Evolutionary conservation across 768 basidiomycete genomes (phyloP), one percentile per base, ranked within the genome.

Genomic region (Piloderma croceum): DNA sequence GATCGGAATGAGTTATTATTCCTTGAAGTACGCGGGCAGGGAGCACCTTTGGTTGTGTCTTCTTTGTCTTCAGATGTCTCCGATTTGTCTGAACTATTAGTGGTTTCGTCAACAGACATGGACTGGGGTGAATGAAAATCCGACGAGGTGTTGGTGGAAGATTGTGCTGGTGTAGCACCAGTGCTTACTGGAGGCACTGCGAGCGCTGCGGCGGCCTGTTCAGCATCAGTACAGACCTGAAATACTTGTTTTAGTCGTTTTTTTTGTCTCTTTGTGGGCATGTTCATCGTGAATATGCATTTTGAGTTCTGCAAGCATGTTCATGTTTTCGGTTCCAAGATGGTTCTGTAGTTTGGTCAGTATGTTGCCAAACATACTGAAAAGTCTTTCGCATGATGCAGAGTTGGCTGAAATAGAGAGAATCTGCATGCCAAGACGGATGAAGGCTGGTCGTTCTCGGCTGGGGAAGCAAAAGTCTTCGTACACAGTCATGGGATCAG

Each of bases 291-390:
- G 51, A 25, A 63, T 42, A 34, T 60, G 54, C 50, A 63, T 53
- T 36, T 58, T 54, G 11, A 63, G 47, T 39, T 61, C 56, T 17
- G 49, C 42, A 24, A 63, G 47, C 10, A 42, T 39, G 5, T 39
- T 41, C 10, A 63, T 42, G 6, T 43, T 41, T n/a, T 49, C n/a
- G 3, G 34, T 55, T 3, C 47, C 44, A 23, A 60, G 48, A 5
- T 48, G 46, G 38, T 49, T 54, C 3, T 48, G 49, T 5, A 57
- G 41, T 39, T 59, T 59, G 2, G 51, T 60, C 15, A 60, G 45
- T n/a, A 48, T 62, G 31, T 45, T 49, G 6, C 61, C 59, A 39
- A 63, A 57, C 3, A 45, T 38, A 27, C 61, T 63, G 46, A 59
- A 62, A 6, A 63, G 49, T 5, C 49, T 41, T 41, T 63, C 52